Percentiles rank a stretch among this genome's conserved stretches.
phyloP scores from a whole-genome alignment of 345 rosid species.

The Aquilaria malaccensis region DNA sequence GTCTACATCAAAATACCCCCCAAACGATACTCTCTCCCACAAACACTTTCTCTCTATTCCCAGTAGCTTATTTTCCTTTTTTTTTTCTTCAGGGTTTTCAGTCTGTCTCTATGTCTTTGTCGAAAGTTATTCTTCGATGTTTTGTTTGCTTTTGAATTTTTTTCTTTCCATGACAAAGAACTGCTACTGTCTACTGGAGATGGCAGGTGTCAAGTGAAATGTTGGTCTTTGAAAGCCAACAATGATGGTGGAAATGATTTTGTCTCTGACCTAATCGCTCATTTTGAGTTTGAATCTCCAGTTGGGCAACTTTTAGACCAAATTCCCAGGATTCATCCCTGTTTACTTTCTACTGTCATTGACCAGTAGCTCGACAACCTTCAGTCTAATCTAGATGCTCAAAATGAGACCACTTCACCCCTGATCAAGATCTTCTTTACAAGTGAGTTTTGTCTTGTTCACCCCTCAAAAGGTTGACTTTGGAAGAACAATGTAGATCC shows the following conservation, averaged over 20 bases:
- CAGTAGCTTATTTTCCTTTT: constrained; percentile 26
- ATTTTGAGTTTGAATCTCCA: constrained; percentile 70
- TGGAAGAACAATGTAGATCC: no score
- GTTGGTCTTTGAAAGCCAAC: constrained; percentile 48
- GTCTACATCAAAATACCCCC: constrained; percentile 26
- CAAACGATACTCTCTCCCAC: constrained; percentile 24
- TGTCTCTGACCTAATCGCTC: constrained; percentile 52
- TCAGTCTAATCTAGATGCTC: constrained; percentile 46
- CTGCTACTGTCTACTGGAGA: constrained; percentile 20
- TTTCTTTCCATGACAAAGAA: constrained; percentile 38
- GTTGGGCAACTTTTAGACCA: constrained; percentile 75
- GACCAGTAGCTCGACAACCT: constrained; percentile 88
- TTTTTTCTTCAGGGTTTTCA: constrained; percentile 37
- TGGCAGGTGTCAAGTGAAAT: constrained; percentile 37
- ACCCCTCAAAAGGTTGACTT: no score
- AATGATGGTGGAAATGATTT: constrained; percentile 35
- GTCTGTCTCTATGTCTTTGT: not conserved
- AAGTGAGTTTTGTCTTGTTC: constrained; percentile 39
- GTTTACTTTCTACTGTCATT: constrained; percentile 66
- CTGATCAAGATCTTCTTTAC: constrained; percentile 50
- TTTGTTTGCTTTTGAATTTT: constrained; percentile 3
- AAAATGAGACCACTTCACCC: constrained; percentile 29
- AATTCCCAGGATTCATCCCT: constrained; percentile 78
- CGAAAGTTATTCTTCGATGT: not conserved
- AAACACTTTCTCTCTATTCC: constrained; percentile 21